Percentiles rank a stretch among this genome's conserved stretches.
phyloP scores from a whole-genome alignment of 768 basidiomycete species.

The Boletus huronensis region DNA sequence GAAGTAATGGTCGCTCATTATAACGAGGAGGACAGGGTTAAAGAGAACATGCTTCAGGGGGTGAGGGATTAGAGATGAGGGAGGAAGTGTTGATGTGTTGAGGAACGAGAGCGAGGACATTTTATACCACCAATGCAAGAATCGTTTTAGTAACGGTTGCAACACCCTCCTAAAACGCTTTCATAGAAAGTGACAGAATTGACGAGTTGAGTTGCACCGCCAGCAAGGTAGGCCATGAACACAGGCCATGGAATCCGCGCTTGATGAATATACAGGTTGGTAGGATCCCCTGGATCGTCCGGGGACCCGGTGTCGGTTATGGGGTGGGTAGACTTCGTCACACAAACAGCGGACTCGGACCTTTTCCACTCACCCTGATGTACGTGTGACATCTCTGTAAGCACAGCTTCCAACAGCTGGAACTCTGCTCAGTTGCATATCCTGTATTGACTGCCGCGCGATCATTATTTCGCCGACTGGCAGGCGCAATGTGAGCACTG shows the following conservation, averaged over 20 bases:
- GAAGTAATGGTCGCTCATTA: not conserved
- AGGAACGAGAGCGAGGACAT: not conserved
- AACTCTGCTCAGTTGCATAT: not conserved
- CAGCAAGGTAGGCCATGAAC: not conserved
- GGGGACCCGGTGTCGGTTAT: too few relatives aligned
- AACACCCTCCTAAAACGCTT: too few relatives aligned
- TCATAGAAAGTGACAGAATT: not conserved
- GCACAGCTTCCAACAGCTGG: not conserved
- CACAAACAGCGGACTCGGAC: not conserved
- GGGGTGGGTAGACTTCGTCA: too few relatives aligned
- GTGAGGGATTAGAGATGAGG: not conserved
- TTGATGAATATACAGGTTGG: slow-evolving; percentile 3
- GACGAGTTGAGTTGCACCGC: not conserved
- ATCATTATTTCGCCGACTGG: not conserved
- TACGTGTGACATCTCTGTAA: not conserved
- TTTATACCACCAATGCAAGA: not conserved
- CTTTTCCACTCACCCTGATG: not conserved
- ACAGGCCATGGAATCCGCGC: not conserved
- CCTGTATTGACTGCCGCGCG: not conserved
- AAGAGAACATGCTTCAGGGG: slow-evolving; percentile 4
- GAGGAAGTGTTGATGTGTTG: too few relatives aligned
- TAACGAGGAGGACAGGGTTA: not conserved
- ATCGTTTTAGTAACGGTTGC: not conserved
- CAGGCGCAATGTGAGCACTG: not conserved
- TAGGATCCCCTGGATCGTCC: too few relatives aligned